phyloP scores from a whole-genome alignment of 2,329 filamentous ascomycete species.

The Huntiella bhutanensis region DNA sequence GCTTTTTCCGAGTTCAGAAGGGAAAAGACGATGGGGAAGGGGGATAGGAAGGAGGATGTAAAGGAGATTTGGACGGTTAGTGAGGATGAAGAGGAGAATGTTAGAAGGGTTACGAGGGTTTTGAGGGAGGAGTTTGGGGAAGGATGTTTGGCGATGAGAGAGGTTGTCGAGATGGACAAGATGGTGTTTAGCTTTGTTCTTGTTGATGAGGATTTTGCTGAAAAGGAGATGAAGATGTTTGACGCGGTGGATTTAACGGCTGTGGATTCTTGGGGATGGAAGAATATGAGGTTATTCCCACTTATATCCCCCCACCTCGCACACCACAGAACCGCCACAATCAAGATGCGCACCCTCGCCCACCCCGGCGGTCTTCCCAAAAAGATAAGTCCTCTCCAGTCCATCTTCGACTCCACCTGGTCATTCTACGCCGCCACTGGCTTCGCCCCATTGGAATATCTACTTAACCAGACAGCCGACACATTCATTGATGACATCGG shows the following conservation, averaged over 20 bases:
- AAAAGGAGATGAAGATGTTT: neutral
- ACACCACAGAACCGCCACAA: neutral
- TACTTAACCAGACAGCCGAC: neutral
- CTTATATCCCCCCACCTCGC: neutral
- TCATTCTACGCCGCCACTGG: neutral
- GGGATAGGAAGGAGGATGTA: no score
- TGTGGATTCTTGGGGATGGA: neutral
- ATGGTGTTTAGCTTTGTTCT: no score
- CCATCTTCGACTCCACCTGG: neutral
- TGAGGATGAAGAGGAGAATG: no score
- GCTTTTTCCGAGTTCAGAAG: no score
- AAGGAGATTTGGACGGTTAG: no score
- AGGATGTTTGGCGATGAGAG: no score
- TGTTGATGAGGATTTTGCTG: no score
- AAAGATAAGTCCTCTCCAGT: neutral
- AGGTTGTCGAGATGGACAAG: no score
- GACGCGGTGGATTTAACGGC: neutral
- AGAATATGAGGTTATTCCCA: neutral
- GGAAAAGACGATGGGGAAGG: no score
- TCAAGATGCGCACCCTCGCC: neutral
- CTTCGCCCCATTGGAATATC: neutral
- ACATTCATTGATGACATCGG: neutral
- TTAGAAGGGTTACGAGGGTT: no score
- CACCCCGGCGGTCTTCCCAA: neutral
- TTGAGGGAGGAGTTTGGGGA: no score